These are phyloP conservation scores for Camellia sinensis DNA, from an alignment of 148 eudicot genomes.

Conservation along the genomic window DNA sequence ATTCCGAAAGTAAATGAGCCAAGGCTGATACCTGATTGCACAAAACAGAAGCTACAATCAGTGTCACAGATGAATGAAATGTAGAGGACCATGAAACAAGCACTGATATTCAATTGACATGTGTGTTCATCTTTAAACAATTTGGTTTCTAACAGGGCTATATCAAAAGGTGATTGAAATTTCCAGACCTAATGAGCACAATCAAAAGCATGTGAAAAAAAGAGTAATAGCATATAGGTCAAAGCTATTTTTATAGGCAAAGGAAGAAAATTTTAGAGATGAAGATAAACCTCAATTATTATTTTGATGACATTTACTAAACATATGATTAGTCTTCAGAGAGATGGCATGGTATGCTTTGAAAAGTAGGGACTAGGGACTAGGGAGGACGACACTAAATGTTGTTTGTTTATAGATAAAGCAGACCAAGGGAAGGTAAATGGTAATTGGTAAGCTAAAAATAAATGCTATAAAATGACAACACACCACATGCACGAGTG, in stretches of 20 bases:
- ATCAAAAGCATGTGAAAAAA: no score
- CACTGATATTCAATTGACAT: background rate
- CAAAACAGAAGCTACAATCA: conserved; percentile 5
- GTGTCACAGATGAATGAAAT: conserved; percentile 4
- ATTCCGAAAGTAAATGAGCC: conserved; percentile 57
- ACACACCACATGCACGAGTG: background rate
- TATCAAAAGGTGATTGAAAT: background rate
- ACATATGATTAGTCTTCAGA: background rate
- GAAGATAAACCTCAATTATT: no score
- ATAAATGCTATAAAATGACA: background rate
- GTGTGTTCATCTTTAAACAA: background rate
- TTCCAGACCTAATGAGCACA: background rate
- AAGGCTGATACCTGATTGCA: conserved; percentile 48
- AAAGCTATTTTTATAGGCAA: no score
- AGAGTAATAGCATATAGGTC: no score
- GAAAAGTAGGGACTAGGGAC: background rate
- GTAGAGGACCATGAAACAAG: background rate
- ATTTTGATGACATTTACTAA: no score
- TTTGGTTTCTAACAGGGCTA: background rate
- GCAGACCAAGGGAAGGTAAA: background rate
- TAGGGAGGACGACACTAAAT: background rate
- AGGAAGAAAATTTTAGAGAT: no score
- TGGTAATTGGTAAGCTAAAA: background rate
- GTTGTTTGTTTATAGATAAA: background rate
- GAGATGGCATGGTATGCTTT: background rate